These are phyloP conservation scores for Pholiota molesta DNA, from an alignment of 768 basidiomycete species.

Conservation along the genomic window DNA sequence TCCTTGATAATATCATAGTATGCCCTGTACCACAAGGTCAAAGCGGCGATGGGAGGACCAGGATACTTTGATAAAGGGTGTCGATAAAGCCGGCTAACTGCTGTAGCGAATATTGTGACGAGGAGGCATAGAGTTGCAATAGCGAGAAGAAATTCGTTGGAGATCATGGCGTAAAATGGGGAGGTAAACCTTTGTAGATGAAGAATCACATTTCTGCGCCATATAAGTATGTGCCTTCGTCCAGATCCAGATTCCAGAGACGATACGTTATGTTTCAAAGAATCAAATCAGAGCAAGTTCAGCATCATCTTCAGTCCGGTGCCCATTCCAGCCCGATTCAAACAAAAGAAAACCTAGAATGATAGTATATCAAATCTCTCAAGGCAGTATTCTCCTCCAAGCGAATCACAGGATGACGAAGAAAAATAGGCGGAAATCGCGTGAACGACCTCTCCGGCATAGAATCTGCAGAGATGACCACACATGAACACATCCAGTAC, in stretches of 20 bases:
- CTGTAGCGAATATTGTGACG: not conserved
- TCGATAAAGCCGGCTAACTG: constrained; percentile 8
- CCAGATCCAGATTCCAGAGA: not conserved
- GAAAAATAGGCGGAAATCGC: not conserved
- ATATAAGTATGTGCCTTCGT: not conserved
- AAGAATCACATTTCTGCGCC: not conserved
- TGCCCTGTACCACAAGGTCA: constrained; percentile 35
- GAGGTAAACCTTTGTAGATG: not conserved
- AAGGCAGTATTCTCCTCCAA: not conserved
- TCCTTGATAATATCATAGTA: constrained; percentile 39
- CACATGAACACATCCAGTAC: not conserved
- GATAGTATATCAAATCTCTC: not conserved
- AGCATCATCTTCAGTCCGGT: not conserved
- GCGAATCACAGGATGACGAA: not conserved
- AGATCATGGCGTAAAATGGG: constrained; percentile 1
- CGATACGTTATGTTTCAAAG: not conserved
- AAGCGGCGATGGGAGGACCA: constrained; percentile 36
- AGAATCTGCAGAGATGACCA: not conserved
- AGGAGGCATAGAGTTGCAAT: constrained; percentile 10
- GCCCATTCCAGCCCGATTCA: not conserved
- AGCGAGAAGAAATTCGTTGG: constrained; percentile 1
- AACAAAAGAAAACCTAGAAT: not conserved
- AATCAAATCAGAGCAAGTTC: not conserved
- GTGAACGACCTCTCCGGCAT: not conserved
- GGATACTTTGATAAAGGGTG: constrained; percentile 35